Evolutionary conservation across 2,329 filamentous ascomycete species (phyloP).

Genomic region (Leptosphaerulina australis): DNA sequence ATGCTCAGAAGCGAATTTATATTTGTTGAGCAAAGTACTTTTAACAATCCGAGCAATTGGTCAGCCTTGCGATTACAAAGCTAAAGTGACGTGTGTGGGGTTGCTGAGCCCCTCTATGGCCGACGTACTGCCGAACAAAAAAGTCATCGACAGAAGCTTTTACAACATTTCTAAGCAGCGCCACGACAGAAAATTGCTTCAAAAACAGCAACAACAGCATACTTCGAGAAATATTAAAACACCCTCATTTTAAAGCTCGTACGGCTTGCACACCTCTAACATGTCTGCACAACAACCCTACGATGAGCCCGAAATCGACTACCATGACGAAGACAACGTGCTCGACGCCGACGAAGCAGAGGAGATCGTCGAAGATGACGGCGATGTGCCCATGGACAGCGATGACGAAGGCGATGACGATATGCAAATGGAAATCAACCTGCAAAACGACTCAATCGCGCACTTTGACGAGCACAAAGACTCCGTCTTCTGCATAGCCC

Average conservation of each 20-base stretch:
- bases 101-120: conserved; percentile 29
- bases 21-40: too few species aligned
- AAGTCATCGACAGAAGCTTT: conserved; percentile 38
- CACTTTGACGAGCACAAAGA: conserved; percentile 92
- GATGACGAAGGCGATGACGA: conserved; percentile 66
- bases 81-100: conserved; percentile 37
- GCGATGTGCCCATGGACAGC: conserved; percentile 80
- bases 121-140: conserved; percentile 37
- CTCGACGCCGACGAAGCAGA: conserved; percentile 77
- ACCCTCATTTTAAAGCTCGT: too few species aligned
- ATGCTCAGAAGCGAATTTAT: too few species aligned
- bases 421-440: conserved; percentile 68
- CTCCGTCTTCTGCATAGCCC: conserved; percentile 92
- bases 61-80: conserved; percentile 25
- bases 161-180: conserved; percentile 45
- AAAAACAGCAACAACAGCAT: background rate
- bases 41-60: too few species aligned
- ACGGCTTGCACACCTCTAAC: conserved; percentile 1
- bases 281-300: conserved; percentile 40
- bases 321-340: conserved; percentile 72
- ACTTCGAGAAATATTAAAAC: too few species aligned
- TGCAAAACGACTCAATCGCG: conserved; percentile 90
- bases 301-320: conserved; percentile 45
- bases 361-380: conserved; percentile 73
- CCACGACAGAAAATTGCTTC: conserved; percentile 20